Base-by-base conservation (phyloP, 2,329 filamentous ascomycete species). In the Zymoseptoria brevis region DNA sequence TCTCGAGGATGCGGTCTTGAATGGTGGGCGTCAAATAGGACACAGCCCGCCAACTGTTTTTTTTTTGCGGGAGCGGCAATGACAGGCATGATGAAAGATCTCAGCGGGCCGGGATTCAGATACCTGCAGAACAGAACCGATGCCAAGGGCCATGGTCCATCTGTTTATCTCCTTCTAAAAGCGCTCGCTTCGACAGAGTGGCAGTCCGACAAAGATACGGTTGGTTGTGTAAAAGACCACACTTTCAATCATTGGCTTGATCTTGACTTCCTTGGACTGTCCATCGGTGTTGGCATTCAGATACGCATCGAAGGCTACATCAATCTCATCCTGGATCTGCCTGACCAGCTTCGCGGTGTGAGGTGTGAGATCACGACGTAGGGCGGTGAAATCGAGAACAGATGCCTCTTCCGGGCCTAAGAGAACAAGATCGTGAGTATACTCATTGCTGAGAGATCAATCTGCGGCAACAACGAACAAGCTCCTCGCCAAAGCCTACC, bases 151-250 rank as follows among this genome's bases (percentile, higher is more conserved):
- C 53, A 58, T 30, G 16, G 54, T 56, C 61, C 61, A 63, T 8
- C 57, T 24, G 26, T 58, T 50, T 3, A 59, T 50, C n/a, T 50
- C 57, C 16, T 26, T 26, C 24, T 26, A 4, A 6, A 49, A 49
- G 16, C 19, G 45, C 45, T 49, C 45, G 45, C 55, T 53, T 7
- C 61, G 53, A 45, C 61, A 61, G 9, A 61, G 55, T 9, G 61
- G 60, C 11, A 54, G n/a, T 13, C 61, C 61, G 16, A 63, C 57
- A 9, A 66, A 61, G 21, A 65, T 60, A 3, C 60, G 54, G 22
- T 66, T 66, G 0, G 61, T 57, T 3, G 61, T 60, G 11, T 58
- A 57, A 41, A 64, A 65, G 8, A 63, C 57, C 4, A 65, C 51
- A 19, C 58, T 58, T 8, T 55, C 54, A 19, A 62, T 24, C 1